Conservation (phyloP, 176 grass and related monocot genomes). For the Oryza rufipogon region DNA sequence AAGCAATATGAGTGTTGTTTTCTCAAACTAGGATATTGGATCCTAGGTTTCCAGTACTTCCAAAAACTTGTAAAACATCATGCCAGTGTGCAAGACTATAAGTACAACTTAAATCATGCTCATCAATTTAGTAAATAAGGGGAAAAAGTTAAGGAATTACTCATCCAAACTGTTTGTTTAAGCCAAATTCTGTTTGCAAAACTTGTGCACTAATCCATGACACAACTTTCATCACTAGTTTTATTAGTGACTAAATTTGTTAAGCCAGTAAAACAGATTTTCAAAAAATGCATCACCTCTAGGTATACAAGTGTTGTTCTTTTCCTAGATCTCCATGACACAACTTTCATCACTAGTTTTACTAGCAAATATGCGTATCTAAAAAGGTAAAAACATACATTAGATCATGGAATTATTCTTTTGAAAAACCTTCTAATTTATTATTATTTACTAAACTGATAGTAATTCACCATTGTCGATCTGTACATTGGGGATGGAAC, state of each 20-base stretch:
- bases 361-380: background rate
- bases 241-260: too few relatives aligned
- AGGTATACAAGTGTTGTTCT: background rate
- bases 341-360: background rate
- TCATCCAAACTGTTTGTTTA: background rate
- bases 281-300: background rate
- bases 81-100: background rate
- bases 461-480: background rate
- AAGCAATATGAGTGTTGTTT: background rate
- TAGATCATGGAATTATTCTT: background rate
- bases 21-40: background rate
- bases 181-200: background rate
- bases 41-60: background rate
- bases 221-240: too few relatives aligned
- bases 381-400: background rate
- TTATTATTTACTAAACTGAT: background rate
- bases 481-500: background rate
- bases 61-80: background rate
- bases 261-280: background rate
- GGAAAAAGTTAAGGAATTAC: background rate
- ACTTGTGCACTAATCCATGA: background rate
- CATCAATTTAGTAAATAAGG: slow-evolving; percentile 8
- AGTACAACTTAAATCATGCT: background rate
- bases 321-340: background rate
- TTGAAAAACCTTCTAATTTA: background rate